These are phyloP conservation scores for Prillingera fragicola DNA, from an alignment of 1,284 basidiomycete species.

Conservation along the genomic window DNA sequence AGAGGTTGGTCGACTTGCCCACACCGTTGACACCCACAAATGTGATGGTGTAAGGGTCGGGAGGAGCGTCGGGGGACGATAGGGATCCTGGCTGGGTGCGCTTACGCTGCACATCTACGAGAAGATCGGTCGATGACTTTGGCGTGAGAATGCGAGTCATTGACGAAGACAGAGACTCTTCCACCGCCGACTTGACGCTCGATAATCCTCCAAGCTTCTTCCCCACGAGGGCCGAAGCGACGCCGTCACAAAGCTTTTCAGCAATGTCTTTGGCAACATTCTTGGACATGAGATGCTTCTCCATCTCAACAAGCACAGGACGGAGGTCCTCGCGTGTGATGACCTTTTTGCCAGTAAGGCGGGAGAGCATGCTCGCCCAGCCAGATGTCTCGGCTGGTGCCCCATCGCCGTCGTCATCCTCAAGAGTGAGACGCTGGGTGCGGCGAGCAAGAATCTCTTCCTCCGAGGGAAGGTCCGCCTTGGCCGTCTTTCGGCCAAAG, in stretches of 20 bases:
- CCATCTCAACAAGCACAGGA: conserved; percentile 89
- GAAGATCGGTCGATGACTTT: conserved; percentile 90
- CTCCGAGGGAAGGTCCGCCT: conserved; percentile 49
- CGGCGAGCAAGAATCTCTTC: conserved; percentile 40
- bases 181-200: conserved; percentile 79
- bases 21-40: conserved; percentile 99
- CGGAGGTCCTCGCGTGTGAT: conserved; percentile 76
- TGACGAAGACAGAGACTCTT: conserved; percentile 73
- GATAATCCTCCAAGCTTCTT: conserved; percentile 83
- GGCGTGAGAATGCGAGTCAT: conserved; percentile 93
- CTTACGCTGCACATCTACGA: conserved; percentile 61
- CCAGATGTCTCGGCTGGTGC: conserved; percentile 14
- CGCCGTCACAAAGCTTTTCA: conserved; percentile 87
- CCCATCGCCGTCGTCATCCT: conserved; percentile 38
- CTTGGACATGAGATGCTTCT: conserved; percentile 96
- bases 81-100: conserved; percentile 58
- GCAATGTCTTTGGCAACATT: conserved; percentile 96
- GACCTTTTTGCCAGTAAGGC: conserved; percentile 73
- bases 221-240: conserved; percentile 81
- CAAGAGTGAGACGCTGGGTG: conserved; percentile 46
- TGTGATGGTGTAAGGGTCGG: conserved; percentile 83
- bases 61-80: conserved; percentile 53
- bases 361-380: conserved; percentile 63
- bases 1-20: conserved; percentile 96
- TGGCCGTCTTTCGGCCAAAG: conserved; percentile 49